Base-by-base conservation (phyloP, 2,329 filamentous ascomycete species). In the Emericellopsis atlantica region DNA sequence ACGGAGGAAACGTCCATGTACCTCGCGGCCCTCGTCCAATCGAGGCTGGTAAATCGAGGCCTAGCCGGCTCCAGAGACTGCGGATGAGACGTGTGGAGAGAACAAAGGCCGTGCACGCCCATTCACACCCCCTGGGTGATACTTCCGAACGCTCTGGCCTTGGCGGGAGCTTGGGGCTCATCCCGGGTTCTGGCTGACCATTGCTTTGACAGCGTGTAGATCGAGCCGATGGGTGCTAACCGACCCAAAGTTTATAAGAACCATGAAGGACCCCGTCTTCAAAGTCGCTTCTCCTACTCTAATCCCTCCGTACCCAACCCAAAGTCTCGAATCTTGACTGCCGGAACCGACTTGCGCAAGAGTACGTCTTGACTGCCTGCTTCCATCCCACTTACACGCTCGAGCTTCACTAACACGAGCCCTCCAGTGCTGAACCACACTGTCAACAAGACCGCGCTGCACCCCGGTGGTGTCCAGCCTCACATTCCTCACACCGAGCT, bases 401-500 rank as follows among this genome's bases (percentile, higher is more conserved):
- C 41, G 18, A 40, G 26, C 15, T 21, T 18, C n/a, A 16, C 37
- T 21, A 33, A 36, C 36, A 38, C 26, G 12, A n/a, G 2, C 35
- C 32, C 14, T 16, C 21, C 40, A 44, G 43, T 46, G 43, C 29
- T 46, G 16, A 44, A 37, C 36, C 35, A n/a, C 56, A 73, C 69
- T 59, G 75, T 95, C 58, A 95, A 95, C 79, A 90, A 89, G 72
- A 95, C 89, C 55, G 78, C 78, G 55, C 81, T 95, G 53, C 88
- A 95, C 76, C 89, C 89, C 48, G 71, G 79, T 62, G 89, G 89
- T 80, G 83, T 95, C 52, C 74, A 84, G 86, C 86, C 89, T 49
- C 72, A 80, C 58, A 74, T 74, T 56, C 84, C 93, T 61, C 90
- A 95, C 77, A 96, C 92, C 36, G 92, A 96, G 64, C 80, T 98